phyloP scores from a whole-genome alignment of 139 green algal species.

The Chlorella sp. region DNA sequence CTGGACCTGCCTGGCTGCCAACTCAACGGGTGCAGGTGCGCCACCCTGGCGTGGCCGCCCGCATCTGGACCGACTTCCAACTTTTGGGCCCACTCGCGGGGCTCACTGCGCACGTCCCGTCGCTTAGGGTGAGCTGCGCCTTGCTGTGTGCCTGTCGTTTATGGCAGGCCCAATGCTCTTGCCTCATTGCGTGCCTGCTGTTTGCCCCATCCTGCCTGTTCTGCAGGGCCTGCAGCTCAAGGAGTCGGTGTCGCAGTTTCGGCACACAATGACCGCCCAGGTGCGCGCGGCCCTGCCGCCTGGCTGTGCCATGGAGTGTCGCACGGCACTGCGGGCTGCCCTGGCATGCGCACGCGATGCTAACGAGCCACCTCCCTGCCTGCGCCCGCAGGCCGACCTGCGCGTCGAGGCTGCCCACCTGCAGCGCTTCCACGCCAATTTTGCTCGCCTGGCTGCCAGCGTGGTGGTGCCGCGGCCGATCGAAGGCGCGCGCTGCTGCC shows the following conservation, averaged over 20 bases:
- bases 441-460: slow-evolving; percentile 54
- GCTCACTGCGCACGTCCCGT: slow-evolving; percentile 7
- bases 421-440: slow-evolving; percentile 76
- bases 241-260: slow-evolving; percentile 48
- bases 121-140: slow-evolving; percentile 3
- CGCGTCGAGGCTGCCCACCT: slow-evolving; percentile 84
- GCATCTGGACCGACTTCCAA: slow-evolving; percentile 89
- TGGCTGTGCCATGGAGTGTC: no score
- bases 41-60: slow-evolving; percentile 77
- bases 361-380: no score
- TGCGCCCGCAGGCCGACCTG: slow-evolving; percentile 85
- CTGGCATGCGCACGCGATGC: no score
- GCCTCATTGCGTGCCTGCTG: no score
- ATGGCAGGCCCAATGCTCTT: no score
- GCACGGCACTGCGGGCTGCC: no score
- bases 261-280: slow-evolving; percentile 61
- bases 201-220: no score
- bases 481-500: slow-evolving; percentile 15
- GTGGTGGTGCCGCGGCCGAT: slow-evolving; percentile 63
- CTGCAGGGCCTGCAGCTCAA: slow-evolving; percentile 55
- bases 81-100: slow-evolving; percentile 76
- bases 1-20: no score
- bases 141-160: neutral
- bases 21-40: slow-evolving; percentile 85
- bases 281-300: no score